phyloP scores from a whole-genome alignment of 352 stramenopile genomes.

The Pythium vanterpoolii region DNA sequence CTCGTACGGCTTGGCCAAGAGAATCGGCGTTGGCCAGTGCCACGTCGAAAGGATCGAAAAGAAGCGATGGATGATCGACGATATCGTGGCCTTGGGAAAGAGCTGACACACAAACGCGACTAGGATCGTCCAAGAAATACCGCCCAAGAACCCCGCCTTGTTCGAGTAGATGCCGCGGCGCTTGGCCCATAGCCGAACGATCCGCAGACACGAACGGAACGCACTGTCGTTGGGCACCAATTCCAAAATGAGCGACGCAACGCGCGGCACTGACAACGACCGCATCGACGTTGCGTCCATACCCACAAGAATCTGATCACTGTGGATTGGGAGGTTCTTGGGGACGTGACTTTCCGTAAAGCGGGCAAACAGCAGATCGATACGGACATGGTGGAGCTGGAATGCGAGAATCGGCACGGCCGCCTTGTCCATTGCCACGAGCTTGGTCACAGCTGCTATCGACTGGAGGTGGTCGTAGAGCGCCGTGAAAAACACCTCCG shows the following conservation, averaged over 20 bases:
- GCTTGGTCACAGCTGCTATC: slow-evolving; percentile 41
- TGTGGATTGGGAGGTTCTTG: slow-evolving; percentile 73
- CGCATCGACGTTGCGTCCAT: slow-evolving; percentile 79
- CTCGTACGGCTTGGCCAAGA: slow-evolving; percentile 65
- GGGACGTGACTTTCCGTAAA: slow-evolving; percentile 65
- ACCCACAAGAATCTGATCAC: slow-evolving; percentile 61
- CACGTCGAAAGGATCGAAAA: slow-evolving; percentile 77
- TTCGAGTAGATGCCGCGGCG: slow-evolving; percentile 82
- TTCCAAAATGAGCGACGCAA: slow-evolving; percentile 76
- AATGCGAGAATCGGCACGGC: slow-evolving; percentile 73
- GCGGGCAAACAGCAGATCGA: slow-evolving; percentile 78
- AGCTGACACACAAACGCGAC: slow-evolving; percentile 87
- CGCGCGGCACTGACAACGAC: slow-evolving; percentile 71
- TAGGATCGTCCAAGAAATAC: slow-evolving; percentile 83
- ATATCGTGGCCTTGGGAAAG: slow-evolving; percentile 75
- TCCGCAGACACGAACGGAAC: slow-evolving; percentile 68
- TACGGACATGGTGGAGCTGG: slow-evolving; percentile 56
- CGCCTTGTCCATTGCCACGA: slow-evolving; percentile 74
- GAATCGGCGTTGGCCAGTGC: slow-evolving; percentile 77
- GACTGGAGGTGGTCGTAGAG: slow-evolving; percentile 48
- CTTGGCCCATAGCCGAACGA: slow-evolving; percentile 74
- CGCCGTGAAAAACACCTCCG: slow-evolving; percentile 65
- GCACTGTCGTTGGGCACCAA: slow-evolving; percentile 71
- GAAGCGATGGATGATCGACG: slow-evolving; percentile 71
- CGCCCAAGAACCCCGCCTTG: slow-evolving; percentile 77